These are phyloP conservation scores for Polyplosphaeria fusca DNA, from an alignment of 495 filamentous ascomycete genomes.

Conservation along the genomic window DNA sequence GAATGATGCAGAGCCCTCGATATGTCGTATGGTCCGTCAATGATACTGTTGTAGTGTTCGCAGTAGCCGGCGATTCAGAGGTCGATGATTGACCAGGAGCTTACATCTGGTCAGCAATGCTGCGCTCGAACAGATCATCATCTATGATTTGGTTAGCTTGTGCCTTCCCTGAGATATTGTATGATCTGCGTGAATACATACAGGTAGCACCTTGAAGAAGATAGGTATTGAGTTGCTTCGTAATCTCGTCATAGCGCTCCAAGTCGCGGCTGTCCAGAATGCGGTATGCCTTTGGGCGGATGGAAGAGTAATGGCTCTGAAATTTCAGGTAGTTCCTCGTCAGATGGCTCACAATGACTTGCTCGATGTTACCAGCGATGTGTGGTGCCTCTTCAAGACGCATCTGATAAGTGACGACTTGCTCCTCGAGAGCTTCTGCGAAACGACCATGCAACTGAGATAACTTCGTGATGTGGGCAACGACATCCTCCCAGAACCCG, in stretches of 20 bases:
- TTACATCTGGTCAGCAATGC: slow-evolving; percentile 1
- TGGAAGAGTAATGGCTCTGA: not conserved
- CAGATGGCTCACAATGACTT: slow-evolving; percentile 6
- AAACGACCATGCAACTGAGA: not conserved
- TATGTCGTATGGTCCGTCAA: too few relatives aligned
- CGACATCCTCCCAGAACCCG: slow-evolving; percentile 18
- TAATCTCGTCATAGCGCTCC: not conserved
- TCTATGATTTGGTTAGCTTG: too few relatives aligned
- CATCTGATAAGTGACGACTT: slow-evolving; percentile 14
- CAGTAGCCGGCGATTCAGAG: too few relatives aligned
- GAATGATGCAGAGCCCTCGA: too few relatives aligned
- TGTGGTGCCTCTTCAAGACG: not conserved
- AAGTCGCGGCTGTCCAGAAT: not conserved
- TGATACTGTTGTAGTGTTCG: too few relatives aligned
- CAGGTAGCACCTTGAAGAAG: not conserved
- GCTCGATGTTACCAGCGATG: not conserved
- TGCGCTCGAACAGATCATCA: slow-evolving; percentile 5
- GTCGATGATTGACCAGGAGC: too few relatives aligned
- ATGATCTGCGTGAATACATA: not conserved
- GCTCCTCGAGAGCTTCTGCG: slow-evolving; percentile 3
- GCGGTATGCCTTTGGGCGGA: not conserved
- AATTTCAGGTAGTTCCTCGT: slow-evolving; percentile 21
- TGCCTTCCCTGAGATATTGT: too few relatives aligned
- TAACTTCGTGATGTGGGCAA: not conserved
- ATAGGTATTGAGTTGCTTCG: not conserved